Conservation (phyloP, 2,329 filamentous ascomycete genomes). For the Meredithiella fracta region DNA sequence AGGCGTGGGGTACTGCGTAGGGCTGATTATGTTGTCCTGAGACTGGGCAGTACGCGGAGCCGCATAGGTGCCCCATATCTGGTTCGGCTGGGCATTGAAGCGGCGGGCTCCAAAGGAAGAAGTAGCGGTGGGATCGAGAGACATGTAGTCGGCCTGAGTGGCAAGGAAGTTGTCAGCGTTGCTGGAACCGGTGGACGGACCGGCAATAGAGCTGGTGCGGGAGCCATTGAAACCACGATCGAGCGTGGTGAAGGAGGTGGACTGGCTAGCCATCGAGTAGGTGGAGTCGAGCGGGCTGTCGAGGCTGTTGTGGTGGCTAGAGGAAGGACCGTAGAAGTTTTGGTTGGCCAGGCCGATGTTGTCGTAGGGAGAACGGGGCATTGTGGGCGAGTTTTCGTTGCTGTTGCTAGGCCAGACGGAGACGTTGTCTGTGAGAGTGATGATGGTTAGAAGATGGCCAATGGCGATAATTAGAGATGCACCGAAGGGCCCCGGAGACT, state of each 20-base stretch:
- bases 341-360: background rate
- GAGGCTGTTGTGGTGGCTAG: constrained; percentile 8
- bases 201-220: constrained; percentile 3
- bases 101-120: too few relatives aligned
- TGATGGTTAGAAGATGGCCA: background rate
- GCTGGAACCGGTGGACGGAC: background rate
- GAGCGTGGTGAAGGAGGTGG: constrained; percentile 3
- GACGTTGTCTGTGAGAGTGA: background rate
- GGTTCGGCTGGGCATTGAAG: too few relatives aligned
- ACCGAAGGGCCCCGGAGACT: background rate
- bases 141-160: too few relatives aligned
- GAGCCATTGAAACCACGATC: constrained; percentile 7
- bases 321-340: background rate
- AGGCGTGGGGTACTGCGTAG: too few relatives aligned
- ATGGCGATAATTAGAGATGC: too few relatives aligned
- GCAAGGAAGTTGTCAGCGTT: too few relatives aligned
- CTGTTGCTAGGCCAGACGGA: too few relatives aligned
- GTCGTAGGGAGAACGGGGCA: constrained; percentile 5
- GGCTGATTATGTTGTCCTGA: too few relatives aligned
- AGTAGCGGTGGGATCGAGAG: too few relatives aligned
- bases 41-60: too few relatives aligned
- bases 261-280: too few relatives aligned
- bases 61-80: too few relatives aligned
- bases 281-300: constrained; percentile 1
- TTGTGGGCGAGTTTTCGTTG: constrained; percentile 9